Conservation (phyloP, 139 green algal species). For the Spirogloea muscicola region DNA sequence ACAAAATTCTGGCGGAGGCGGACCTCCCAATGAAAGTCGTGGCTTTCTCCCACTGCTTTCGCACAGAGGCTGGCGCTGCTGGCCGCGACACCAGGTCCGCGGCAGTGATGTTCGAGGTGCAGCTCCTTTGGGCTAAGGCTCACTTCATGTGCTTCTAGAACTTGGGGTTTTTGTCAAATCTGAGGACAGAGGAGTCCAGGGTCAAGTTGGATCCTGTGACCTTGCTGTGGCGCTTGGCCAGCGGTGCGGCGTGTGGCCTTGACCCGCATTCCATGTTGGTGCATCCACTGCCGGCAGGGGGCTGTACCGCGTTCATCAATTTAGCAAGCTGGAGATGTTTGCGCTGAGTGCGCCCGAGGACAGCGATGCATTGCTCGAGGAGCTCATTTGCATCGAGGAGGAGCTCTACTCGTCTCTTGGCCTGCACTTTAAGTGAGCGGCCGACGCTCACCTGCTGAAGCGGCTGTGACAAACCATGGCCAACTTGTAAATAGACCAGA, state of each 20-base stretch:
- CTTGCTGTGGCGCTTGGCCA: too few relatives aligned
- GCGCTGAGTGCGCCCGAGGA: slow-evolving; percentile 84
- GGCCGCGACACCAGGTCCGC: slow-evolving; percentile 62
- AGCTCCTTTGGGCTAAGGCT: too few relatives aligned
- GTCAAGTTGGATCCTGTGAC: too few relatives aligned
- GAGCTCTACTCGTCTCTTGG: slow-evolving; percentile 81
- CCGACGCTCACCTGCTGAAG: too few relatives aligned
- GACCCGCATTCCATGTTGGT: too few relatives aligned
- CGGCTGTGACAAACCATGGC: too few relatives aligned
- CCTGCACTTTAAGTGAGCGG: slow-evolving; percentile 88
- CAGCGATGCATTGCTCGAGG: slow-evolving; percentile 78
- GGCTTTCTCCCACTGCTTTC: slow-evolving; percentile 92
- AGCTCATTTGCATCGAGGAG: slow-evolving; percentile 65
- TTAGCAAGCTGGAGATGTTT: slow-evolving; percentile 99
- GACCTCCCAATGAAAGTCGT: slow-evolving; percentile 87
- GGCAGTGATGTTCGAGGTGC: too few relatives aligned
- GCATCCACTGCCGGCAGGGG: slow-evolving; percentile 57
- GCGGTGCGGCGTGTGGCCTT: too few relatives aligned
- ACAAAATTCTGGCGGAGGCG: slow-evolving; percentile 70
- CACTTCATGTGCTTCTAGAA: too few relatives aligned
- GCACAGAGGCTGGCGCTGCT: slow-evolving; percentile 90
- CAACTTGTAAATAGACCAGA: too few relatives aligned
- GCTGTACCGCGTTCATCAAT: slow-evolving; percentile 97
- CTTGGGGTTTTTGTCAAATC: too few relatives aligned
- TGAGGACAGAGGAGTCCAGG: too few relatives aligned